Evolutionary conservation across 306 rosid genomes (phyloP).

Genomic region (Oxytropis ochrocephala): DNA sequence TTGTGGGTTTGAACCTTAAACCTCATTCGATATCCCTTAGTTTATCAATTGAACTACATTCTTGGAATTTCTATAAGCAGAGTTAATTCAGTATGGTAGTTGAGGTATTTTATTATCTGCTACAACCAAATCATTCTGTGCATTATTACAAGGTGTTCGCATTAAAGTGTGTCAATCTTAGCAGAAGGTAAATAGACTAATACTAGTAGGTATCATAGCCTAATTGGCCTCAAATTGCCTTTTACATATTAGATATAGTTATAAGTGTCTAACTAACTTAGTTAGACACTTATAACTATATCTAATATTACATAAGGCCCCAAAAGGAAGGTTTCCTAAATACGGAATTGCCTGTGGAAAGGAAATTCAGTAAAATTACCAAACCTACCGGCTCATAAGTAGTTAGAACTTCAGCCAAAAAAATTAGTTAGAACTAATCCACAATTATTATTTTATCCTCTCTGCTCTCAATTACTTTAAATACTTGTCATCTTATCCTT

Average conservation of each 20-base stretch:
- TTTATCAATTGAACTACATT: no score
- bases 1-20: no score
- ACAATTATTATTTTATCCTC: constrained; percentile 16
- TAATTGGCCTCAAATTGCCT: neutral
- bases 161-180: neutral
- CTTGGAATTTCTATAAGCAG: no score
- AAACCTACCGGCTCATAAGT: constrained; percentile 6
- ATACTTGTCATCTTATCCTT: constrained; percentile 27
- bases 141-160: constrained; percentile 16
- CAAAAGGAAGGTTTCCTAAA: neutral
- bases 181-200: neutral
- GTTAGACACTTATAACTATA: no score
- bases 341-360: neutral
- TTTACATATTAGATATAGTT: no score
- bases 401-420: neutral
- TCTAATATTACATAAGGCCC: constrained; percentile 13
- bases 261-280: no score
- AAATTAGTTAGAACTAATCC: constrained; percentile 17
- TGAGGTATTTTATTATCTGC: neutral
- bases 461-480: neutral
- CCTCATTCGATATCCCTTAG: no score
- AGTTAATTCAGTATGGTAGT: neutral
- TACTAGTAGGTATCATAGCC: neutral
- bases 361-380: neutral
- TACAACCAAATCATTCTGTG: neutral